Evolutionary conservation across 1,284 basidiomycete species (phyloP), one percentile per base, ranked within the genome.

Genomic region (Sanghuangporus weigelae): DNA sequence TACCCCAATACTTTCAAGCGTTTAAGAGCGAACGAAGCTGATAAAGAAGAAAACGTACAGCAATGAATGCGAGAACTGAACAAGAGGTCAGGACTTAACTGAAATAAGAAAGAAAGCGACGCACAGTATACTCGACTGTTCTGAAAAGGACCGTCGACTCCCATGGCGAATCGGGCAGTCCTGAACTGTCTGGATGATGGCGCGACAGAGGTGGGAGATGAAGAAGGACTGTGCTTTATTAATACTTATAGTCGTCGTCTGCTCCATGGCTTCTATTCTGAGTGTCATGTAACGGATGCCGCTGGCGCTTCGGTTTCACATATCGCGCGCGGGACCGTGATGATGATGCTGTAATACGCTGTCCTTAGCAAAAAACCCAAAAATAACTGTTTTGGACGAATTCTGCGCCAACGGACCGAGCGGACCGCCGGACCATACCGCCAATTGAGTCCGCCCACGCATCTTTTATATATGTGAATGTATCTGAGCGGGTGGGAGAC

Each of bases 21-120:
- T 16, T 50, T 11, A 50, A 14, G 48, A 26, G 26, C n/a, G 26
- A 23, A 51, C 50, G 10, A 21, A 2, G 10, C 50, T n/a, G 21
- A 16, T 11, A 51, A 23, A 51, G 26, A 14, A 26, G 10, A 1
- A 21, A 6, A 51, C 50, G 26, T 23, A 51, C 50, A 51, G 81
- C 86, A 64, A 90, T 77, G 69, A 88, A 84, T 5, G 89, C 89
- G 66, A 90, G 76, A 79, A 85, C 86, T 87, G 66, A 38, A 48
- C 44, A 50, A 57, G 5, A 14, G 26, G 36, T 54, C 36, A 36
- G 31, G 14, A 54, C 16, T 26, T 51, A 26, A 51, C 49, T 2
- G 26, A 14, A 26, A 51, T 12, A 21, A 51, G 44, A n/a, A 42
- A 26, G 19, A 46, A 31, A 31, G 38, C 3, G 26, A 73, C 82